These are phyloP conservation scores for Endocalyx cinctus DNA, from an alignment of 2,329 filamentous ascomycete species.

Conservation along the genomic window DNA sequence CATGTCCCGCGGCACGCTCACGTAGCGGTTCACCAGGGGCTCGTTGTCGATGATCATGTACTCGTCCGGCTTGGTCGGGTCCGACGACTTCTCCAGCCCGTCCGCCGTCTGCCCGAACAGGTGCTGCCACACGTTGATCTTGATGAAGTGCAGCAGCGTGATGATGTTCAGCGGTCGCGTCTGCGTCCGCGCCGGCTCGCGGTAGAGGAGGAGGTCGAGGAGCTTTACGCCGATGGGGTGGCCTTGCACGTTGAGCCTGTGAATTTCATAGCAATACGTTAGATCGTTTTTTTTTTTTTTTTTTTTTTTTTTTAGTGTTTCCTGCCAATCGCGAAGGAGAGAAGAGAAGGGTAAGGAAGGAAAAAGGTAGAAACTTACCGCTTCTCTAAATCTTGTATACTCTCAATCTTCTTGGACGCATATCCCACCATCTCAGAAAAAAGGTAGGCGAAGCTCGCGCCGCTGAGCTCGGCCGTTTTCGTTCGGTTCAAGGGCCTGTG, in stretches of 20 bases:
- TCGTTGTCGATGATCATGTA: conserved; percentile 99
- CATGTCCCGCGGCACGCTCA: conserved; percentile 92
- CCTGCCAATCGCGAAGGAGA: not conserved
- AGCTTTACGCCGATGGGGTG: conserved; percentile 91
- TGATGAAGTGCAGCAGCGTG: conserved; percentile 89
- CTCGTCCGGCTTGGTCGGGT: conserved; percentile 79
- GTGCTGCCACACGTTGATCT: conserved; percentile 85
- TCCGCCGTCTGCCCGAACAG: conserved; percentile 90
- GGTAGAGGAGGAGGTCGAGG: conserved; percentile 90
- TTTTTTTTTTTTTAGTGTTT: too few species aligned
- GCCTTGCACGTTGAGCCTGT: conserved; percentile 81
- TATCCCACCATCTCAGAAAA: conserved; percentile 97
- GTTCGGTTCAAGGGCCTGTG: conserved; percentile 89
- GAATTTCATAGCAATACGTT: conserved; percentile 4
- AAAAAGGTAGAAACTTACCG: conserved; percentile 47
- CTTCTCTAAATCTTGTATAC: conserved; percentile 90
- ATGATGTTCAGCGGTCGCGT: conserved; percentile 83
- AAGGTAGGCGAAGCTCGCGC: conserved; percentile 90
- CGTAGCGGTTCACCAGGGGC: conserved; percentile 89
- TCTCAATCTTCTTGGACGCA: conserved; percentile 83
- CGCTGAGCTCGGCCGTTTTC: conserved; percentile 82
- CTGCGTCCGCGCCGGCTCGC: conserved; percentile 65
- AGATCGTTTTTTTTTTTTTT: too few species aligned
- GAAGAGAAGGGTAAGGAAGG: not conserved
- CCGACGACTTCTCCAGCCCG: conserved; percentile 81